phyloP scores from a whole-genome alignment of 2,329 filamentous ascomycete genomes.

The Hypoxylon sp. region DNA sequence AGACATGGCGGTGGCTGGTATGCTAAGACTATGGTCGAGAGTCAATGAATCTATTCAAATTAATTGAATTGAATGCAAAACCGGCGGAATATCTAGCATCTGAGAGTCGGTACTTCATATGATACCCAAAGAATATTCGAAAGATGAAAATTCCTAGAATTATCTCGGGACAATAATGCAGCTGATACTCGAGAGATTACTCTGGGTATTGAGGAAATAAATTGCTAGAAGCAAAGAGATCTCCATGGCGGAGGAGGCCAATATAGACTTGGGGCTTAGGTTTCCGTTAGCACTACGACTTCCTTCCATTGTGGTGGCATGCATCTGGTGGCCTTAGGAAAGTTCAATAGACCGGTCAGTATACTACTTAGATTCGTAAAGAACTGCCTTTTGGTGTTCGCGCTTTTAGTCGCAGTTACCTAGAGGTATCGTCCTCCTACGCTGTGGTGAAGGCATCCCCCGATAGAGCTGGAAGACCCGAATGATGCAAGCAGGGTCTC shows the following conservation, averaged over 20 bases:
- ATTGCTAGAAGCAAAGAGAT: not conserved
- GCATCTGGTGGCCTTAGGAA: slow-evolving; percentile 6
- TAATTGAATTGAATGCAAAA: slow-evolving; percentile 1
- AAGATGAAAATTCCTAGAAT: slow-evolving; percentile 2
- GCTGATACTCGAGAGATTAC: slow-evolving; percentile 5
- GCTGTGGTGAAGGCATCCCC: not conserved
- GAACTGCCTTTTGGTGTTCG: slow-evolving; percentile 6
- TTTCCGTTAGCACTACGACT: slow-evolving; percentile 5
- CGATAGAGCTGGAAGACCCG: slow-evolving; percentile 10
- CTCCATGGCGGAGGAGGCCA: slow-evolving; percentile 9
- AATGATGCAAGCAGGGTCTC: slow-evolving; percentile 8
- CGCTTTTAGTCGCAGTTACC: slow-evolving; percentile 1
- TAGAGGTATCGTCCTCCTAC: slow-evolving; percentile 3
- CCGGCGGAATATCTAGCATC: not conserved
- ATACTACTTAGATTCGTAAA: not conserved
- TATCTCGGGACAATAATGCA: slow-evolving; percentile 3
- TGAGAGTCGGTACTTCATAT: not conserved
- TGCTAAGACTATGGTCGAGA: not conserved
- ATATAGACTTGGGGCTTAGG: not conserved
- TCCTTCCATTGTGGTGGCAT: slow-evolving; percentile 14
- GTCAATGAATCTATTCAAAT: not conserved
- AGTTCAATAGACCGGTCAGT: slow-evolving; percentile 15
- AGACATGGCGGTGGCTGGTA: slow-evolving; percentile 15
- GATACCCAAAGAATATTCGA: slow-evolving; percentile 14
- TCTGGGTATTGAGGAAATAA: not conserved